phyloP scores from a whole-genome alignment of 345 rosid genomes.

The Orychophragmus violaceus region DNA sequence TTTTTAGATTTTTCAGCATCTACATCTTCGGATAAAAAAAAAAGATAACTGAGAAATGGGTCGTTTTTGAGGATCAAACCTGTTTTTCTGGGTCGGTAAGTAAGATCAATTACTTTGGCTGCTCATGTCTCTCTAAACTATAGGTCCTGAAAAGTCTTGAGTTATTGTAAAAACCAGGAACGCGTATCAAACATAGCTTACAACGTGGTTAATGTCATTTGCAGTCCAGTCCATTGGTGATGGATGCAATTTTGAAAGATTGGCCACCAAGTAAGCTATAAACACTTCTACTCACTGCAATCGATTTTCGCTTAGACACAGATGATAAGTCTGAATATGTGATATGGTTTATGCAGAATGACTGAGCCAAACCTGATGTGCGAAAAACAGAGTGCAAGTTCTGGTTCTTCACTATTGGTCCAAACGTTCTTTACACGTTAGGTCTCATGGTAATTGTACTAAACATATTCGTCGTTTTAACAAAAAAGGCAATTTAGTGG shows the following conservation, averaged over 20 bases:
- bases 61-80: background rate
- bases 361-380: background rate
- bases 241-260: slow-evolving; percentile 71
- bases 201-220: slow-evolving; percentile 28
- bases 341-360: background rate
- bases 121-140: background rate
- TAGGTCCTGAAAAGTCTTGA: background rate
- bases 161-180: slow-evolving; percentile 35
- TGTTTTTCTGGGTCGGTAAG: background rate
- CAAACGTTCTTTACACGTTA: background rate
- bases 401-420: background rate
- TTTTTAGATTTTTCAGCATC: background rate
- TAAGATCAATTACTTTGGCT: no score
- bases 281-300: no score
- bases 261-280: slow-evolving; percentile 49
- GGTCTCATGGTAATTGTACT: background rate
- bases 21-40: background rate
- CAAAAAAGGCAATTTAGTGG: background rate
- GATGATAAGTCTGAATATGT: background rate
- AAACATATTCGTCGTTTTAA: background rate
- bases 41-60: background rate
- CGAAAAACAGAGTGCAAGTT: background rate
- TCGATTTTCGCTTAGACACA: background rate
- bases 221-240: slow-evolving; percentile 60
- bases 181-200: slow-evolving; percentile 63